phyloP scores from a whole-genome alignment of 345 rosid genomes.

The Diplotaxis tenuifolia region DNA sequence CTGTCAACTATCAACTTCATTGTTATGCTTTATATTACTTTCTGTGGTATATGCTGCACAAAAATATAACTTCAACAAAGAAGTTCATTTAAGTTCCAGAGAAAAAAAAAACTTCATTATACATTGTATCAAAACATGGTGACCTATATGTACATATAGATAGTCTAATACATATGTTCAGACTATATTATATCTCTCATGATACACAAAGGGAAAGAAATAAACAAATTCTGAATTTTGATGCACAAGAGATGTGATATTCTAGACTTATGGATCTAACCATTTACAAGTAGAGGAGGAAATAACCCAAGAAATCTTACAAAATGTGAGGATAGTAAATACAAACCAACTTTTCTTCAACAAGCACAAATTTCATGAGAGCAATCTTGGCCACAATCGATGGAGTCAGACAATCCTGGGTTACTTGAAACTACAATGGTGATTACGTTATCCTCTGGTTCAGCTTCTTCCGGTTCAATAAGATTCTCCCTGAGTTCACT shows the following conservation, averaged over 20 bases:
- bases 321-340: background rate
- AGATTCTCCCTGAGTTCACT: constrained; percentile 27
- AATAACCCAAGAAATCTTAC: background rate
- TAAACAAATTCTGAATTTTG: background rate
- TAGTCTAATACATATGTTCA: background rate
- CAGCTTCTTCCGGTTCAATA: constrained; percentile 23
- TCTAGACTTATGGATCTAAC: constrained; percentile 2
- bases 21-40: constrained; percentile 25
- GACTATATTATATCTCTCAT: background rate
- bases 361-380: constrained; percentile 37
- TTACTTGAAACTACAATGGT: constrained; percentile 21
- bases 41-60: background rate
- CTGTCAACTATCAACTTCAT: constrained; percentile 27
- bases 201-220: too few relatives aligned
- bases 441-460: constrained; percentile 27
- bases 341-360: constrained; percentile 21
- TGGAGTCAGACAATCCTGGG: constrained; percentile 27
- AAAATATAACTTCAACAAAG: background rate
- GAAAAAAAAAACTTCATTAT: background rate
- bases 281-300: constrained; percentile 2
- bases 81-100: background rate
- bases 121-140: background rate
- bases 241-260: constrained; percentile 1
- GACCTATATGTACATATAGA: background rate
- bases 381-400: constrained; percentile 25